Evolutionary conservation across 2,329 filamentous ascomycete genomes (phyloP).

Genomic region (Lizonia empirigonia): DNA sequence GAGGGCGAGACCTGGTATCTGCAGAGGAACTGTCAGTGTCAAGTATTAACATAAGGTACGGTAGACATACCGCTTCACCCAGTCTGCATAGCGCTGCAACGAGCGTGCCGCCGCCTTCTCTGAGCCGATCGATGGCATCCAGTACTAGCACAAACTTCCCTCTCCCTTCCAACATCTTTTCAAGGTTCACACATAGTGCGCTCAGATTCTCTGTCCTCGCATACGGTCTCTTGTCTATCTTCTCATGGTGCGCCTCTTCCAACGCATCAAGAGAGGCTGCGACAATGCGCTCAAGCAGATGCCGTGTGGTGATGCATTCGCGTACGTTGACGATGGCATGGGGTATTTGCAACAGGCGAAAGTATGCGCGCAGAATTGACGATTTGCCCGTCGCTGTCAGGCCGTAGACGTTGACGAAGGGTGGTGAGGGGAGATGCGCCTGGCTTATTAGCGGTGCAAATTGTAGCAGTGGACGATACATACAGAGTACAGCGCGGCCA

Average conservation of each 20-base stretch:
- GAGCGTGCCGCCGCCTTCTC: constrained; percentile 78
- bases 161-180: constrained; percentile 63
- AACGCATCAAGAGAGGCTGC: constrained; percentile 55
- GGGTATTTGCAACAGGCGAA: constrained; percentile 58
- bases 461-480: too few species aligned
- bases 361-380: constrained; percentile 67
- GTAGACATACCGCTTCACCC: constrained; percentile 71
- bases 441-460: constrained; percentile 44
- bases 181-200: constrained; percentile 74
- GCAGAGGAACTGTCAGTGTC: constrained; percentile 2
- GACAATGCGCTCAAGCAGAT: constrained; percentile 75
- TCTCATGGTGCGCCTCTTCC: constrained; percentile 49
- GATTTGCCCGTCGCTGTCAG: constrained; percentile 88
- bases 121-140: constrained; percentile 84
- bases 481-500: constrained; percentile 55
- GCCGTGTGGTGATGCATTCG: constrained; percentile 79
- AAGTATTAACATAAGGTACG: not conserved
- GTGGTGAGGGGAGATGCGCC: constrained; percentile 70
- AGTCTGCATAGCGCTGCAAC: constrained; percentile 81
- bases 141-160: constrained; percentile 79
- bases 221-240: constrained; percentile 52
- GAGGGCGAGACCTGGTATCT: constrained; percentile 80
- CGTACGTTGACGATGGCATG: constrained; percentile 70
- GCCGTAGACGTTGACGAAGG: constrained; percentile 80
- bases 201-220: constrained; percentile 80